A percentile compares a stretch with the other conserved stretches of the same genome.
Conservation (phyloP, 2,329 filamentous ascomycete species). For the Tothia fuscella region DNA sequence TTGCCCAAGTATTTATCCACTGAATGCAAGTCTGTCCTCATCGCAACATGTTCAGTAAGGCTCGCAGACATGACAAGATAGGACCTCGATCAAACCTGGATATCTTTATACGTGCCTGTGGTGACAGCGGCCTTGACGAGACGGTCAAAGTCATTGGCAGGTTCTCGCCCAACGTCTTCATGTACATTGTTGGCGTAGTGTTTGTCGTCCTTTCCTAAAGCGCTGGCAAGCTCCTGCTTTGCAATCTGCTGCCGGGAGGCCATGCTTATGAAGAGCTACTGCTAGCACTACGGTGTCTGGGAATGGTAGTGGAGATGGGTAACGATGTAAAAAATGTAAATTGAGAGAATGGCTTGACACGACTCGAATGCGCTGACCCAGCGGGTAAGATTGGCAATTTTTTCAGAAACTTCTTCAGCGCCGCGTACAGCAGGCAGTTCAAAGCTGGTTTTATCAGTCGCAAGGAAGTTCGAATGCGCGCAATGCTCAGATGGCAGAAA, state of each 20-base stretch:
- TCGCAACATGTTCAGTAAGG: constrained; percentile 1
- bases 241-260: background rate
- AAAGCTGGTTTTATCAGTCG: no score
- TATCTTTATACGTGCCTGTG: constrained; percentile 1
- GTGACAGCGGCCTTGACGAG: background rate
- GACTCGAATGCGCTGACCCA: background rate
- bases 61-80: background rate
- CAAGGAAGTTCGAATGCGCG: no score
- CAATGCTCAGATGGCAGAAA: no score
- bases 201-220: background rate
- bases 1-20: constrained; percentile 7
- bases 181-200: background rate
- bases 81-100: constrained; percentile 8
- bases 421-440: no score
- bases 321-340: background rate
- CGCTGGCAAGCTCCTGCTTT: background rate
- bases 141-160: background rate
- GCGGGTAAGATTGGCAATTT: no score
- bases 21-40: constrained; percentile 1
- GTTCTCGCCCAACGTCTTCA: background rate
- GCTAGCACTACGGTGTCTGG: background rate
- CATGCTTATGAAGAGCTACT: background rate
- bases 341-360: background rate
- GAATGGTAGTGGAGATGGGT: background rate
- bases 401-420: no score